Conservation (phyloP, 805 yeast species). For the Pichia manshurica region DNA sequence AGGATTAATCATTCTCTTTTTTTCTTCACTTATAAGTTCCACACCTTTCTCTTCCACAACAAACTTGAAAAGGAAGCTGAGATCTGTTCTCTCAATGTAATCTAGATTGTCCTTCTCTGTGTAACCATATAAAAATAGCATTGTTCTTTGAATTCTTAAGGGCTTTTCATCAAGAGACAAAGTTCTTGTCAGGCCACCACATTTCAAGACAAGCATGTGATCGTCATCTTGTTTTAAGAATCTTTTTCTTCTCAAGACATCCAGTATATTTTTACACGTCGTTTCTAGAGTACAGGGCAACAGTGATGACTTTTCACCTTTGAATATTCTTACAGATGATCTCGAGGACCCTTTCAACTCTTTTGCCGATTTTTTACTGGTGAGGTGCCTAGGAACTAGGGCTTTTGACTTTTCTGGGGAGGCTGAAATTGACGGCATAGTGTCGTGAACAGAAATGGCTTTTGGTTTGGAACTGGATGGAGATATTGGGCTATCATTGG, state of each 20-base stretch:
- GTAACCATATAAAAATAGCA: conserved; percentile 73
- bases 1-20: conserved; percentile 46
- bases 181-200: conserved; percentile 72
- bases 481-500: too few relatives aligned
- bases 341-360: conserved; percentile 29
- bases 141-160: conserved; percentile 65
- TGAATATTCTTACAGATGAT: conserved; percentile 60
- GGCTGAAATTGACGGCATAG: too few relatives aligned
- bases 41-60: conserved; percentile 67
- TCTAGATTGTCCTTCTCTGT: conserved; percentile 69
- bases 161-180: conserved; percentile 72
- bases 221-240: conserved; percentile 65
- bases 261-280: conserved; percentile 68
- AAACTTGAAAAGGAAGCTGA: conserved; percentile 77
- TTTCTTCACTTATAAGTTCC: conserved; percentile 29
- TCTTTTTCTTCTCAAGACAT: conserved; percentile 69
- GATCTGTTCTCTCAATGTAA: conserved; percentile 77
- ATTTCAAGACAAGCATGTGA: conserved; percentile 66
- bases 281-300: conserved; percentile 74
- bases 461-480: too few relatives aligned
- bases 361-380: conserved; percentile 7
- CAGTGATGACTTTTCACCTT: conserved; percentile 76
- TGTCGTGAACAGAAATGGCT: too few relatives aligned
- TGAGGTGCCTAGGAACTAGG: too few relatives aligned
- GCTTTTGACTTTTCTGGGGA: too few relatives aligned